Evolutionary conservation across 2,329 filamentous ascomycete species (phyloP).

Genomic region (Hypoxylon sp.): DNA sequence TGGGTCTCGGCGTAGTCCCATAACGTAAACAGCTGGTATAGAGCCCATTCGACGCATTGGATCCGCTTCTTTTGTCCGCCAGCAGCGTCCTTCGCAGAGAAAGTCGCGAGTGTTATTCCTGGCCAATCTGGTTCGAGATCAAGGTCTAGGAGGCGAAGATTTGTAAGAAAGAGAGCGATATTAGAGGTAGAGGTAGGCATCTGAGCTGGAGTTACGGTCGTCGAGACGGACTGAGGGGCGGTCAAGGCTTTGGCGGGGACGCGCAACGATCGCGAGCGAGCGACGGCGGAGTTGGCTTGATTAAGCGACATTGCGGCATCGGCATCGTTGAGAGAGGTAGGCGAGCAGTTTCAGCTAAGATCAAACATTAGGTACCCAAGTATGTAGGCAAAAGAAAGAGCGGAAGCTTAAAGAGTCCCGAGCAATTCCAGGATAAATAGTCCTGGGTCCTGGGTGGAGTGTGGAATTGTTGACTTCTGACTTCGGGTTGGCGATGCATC

Average conservation of each 20-base stretch:
- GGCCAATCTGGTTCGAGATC: constrained; percentile 85
- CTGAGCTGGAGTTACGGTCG: constrained; percentile 38
- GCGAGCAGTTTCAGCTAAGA: background rate
- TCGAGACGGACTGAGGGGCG: constrained; percentile 42
- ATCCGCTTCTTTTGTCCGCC: constrained; percentile 86
- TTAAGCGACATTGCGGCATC: constrained; percentile 51
- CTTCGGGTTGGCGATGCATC: background rate
- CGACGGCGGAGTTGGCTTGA: constrained; percentile 48
- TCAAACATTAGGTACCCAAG: constrained; percentile 2
- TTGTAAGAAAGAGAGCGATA: constrained; percentile 79
- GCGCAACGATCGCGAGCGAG: constrained; percentile 49
- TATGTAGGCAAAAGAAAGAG: background rate
- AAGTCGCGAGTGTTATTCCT: constrained; percentile 74
- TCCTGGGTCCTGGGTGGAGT: background rate
- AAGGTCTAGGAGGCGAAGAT: constrained; percentile 84
- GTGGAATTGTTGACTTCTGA: background rate
- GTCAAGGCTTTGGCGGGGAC: constrained; percentile 47
- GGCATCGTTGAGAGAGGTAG: constrained; percentile 42
- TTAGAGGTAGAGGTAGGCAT: constrained; percentile 60
- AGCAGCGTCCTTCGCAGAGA: constrained; percentile 73
- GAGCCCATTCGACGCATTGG: constrained; percentile 85
- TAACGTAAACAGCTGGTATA: constrained; percentile 87
- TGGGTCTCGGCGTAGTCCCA: constrained; percentile 84
- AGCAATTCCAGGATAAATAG: background rate
- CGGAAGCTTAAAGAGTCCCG: background rate